Conservation (phyloP, 2,329 filamentous ascomycete genomes). For the Aspergillus fumigatus region DNA sequence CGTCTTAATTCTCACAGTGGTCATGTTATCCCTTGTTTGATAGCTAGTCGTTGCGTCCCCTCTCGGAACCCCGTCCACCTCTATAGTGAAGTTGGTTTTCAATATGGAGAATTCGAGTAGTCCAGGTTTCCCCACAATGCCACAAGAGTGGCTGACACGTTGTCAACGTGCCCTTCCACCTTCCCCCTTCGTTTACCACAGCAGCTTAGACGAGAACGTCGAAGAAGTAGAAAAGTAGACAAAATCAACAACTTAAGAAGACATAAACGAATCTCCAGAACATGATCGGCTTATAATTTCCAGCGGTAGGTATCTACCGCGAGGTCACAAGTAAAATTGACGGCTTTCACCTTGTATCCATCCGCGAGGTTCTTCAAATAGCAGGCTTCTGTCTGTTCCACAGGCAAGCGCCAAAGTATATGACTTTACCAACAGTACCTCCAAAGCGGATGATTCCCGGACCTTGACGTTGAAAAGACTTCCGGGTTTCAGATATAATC, state of each 20-base stretch:
- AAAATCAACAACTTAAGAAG: constrained; percentile 5
- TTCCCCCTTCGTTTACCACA: neutral
- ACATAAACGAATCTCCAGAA: constrained; percentile 9
- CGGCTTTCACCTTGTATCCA: constrained; percentile 1
- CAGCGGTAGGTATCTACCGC: neutral
- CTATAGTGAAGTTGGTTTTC: neutral
- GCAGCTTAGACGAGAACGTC: neutral
- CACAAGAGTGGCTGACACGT: neutral
- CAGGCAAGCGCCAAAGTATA: neutral
- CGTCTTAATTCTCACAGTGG: neutral
- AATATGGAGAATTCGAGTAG: neutral
- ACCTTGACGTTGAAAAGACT: neutral
- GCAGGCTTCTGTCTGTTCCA: neutral
- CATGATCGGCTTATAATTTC: neutral
- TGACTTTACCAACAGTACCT: neutral
- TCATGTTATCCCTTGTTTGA: neutral
- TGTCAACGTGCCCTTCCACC: neutral
- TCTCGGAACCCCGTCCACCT: neutral
- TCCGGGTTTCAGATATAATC: neutral
- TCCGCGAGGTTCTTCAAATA: neutral
- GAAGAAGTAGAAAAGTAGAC: constrained; percentile 4
- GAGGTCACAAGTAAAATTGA: constrained; percentile 1
- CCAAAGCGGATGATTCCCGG: neutral
- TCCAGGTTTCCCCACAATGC: neutral
- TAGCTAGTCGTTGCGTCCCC: neutral